Base-by-base conservation (phyloP, 2,329 filamentous ascomycete species). In the Pleomassaria siparia region DNA sequence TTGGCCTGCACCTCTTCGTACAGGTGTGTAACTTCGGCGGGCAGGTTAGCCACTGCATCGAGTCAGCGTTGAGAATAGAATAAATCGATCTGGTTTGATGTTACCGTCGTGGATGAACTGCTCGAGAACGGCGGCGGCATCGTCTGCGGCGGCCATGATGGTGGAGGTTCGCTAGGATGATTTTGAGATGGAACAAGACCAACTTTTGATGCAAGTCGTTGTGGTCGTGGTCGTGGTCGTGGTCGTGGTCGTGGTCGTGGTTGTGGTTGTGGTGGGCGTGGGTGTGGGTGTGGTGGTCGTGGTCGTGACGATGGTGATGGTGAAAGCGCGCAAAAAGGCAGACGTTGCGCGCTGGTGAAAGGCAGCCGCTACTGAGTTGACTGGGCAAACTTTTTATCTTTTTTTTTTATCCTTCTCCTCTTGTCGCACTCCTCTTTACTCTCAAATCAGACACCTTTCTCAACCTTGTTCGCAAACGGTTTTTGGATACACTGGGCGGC, bases 1-100 rank as follows among this genome's bases (percentile, higher is more conserved):
- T 91, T 92, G 66, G 88, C 86, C 63, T 84, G 79, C 54, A 92
- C 88, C 72, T 94, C 89, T 65, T 91, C 88, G 63, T 91, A 86
- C 53, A 92, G 80, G 73, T 91, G 91, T 16, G 86, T 85, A 50
- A 94, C 85, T 72, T 94, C 89, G 54, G 89, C 87, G 52, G 88
- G 88, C 22, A 92, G 78, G 63, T 94, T 94, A 60, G 87, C 84
- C 16, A 87, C 86, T 78, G 51, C 4, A 10, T 8, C 18, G 6
- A 10, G 39, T 67, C 44, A 63, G 55, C 42, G 9, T 35, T 24
- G 22, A 18, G 15, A 29, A 15, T 12, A 13, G 4, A 20, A n/a
- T 24, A n/a, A 21, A 5, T 10, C 11, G 29, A 12, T 5, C 16
- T 25, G 29, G 18, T 5, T 13, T 25, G 9, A 29, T 52, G 62